Base-by-base conservation (phyloP, 2,329 filamentous ascomycete species). In the Penicillium expansum region DNA sequence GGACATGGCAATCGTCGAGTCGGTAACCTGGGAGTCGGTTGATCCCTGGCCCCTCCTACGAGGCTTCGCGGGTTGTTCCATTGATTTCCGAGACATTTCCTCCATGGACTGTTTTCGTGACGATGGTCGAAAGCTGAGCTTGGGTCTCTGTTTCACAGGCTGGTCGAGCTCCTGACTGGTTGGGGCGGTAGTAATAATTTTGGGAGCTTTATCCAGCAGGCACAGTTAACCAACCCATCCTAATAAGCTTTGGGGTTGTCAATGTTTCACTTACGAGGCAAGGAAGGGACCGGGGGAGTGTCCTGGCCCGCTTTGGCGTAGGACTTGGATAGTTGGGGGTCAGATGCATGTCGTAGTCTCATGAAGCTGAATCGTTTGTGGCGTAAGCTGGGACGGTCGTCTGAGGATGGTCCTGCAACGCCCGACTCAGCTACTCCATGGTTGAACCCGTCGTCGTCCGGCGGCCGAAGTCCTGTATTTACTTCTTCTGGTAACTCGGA, bases 111-210 rank as follows among this genome's bases (percentile, higher is more conserved):
- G 58, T 51, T 69, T 76, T 53, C 71, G 71, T 13, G 67, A 64
- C 27, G 69, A 70, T 5, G 69, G 68, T 33, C 71, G 64, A 47
- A 73, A 63, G 48, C 79, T 82, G 44, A 77, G 69, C 50, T 72
- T 75, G 42, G 65, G 69, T 55, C 73, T 74, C 47, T 73, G 67
- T 60, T 71, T 76, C 5, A 58, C 80, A 71, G 49, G 71, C 65
- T 72, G 73, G 35, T 79, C 79, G 20, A 85, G 70, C 50, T 89
- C 83, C 63, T 77, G 76, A 48, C 86, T 83, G 9, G 92, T 94
- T 10, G 94, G 92, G 16, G 92, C 90, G 11, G 93, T 97, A 48
- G 90, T 96, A 73, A 97, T 94, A 71, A 97, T 97, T 20, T 81
- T 81, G 16, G 86, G 86, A 38, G 83, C 75, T 77, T 53, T 20